Evolutionary conservation across 306 rosid species (phyloP), one percentile per base, ranked within the genome.

Genomic region (Cicer yamashitae): DNA sequence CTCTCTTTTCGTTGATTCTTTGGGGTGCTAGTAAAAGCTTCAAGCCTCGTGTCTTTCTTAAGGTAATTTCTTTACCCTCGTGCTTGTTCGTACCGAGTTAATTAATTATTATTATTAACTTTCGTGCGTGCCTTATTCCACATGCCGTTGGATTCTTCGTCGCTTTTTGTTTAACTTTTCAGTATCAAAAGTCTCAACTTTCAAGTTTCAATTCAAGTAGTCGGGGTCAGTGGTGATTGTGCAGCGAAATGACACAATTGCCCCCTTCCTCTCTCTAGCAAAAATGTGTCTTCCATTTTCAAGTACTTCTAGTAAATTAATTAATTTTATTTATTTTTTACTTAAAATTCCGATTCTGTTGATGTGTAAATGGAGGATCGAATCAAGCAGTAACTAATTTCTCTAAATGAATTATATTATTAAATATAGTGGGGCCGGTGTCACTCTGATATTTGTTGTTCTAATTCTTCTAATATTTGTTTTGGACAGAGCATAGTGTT

Each of bases 21-120:
- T 94, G 98, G 97, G 97, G 91, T 4, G 93, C 97, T n/a, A 91
- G 96, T 82, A 94, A 82, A 84, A 83, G 83, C 64, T 91, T 85
- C 83, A 64, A 52, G 62, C 98, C 98, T 3, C 56, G 53, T 7
- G 69, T 91, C 74, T 5, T 46, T 2, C 79, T 94, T 7, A 82
- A 89, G 98, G 97, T 93, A 73, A 63, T 4, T 30, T 15, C 12
- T 11, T 20, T 9, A 4, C 66, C 7, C 39, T 64, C 40, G 7
- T 66, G 53, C 43, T 20, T 45, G 43, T 43, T 67, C 39, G 9
- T 60, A 60, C 51, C 12, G 38, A 38, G 75, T 10, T 38, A 3
- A 17, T 15, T 11, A 6, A 0, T 34, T n/a, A 37, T 34, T 69
- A 1, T 70, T 51, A 15, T 40, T 17, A 14, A 22, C 25, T 22